Evolutionary conservation across 2,329 filamentous ascomycete species (phyloP).

Genomic region (Epichloe gansuensis): DNA sequence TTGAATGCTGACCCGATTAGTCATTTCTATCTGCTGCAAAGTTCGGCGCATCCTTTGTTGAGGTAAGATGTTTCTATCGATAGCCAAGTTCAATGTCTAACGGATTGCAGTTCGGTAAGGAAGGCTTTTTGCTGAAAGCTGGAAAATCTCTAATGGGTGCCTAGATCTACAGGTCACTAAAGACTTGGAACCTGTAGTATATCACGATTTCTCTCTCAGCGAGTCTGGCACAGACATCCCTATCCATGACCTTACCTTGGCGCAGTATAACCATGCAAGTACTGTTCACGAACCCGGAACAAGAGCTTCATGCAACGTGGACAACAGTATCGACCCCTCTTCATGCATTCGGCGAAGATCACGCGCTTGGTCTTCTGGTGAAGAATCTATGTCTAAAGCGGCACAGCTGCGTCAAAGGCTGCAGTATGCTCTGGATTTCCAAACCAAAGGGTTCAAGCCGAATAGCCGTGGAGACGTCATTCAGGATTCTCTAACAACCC

Average conservation of each 20-base stretch:
- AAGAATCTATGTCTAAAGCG: constrained; percentile 11
- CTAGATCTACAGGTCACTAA: constrained; percentile 29
- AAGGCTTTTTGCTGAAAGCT: not conserved
- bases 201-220: constrained; percentile 29
- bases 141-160: not conserved
- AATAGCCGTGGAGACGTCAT: constrained; percentile 28
- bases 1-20: constrained; percentile 5
- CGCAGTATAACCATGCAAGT: constrained; percentile 24
- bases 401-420: constrained; percentile 18
- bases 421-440: constrained; percentile 27
- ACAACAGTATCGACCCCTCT: too few relatives aligned
- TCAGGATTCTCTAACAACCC: constrained; percentile 24
- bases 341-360: too few relatives aligned
- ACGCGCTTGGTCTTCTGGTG: constrained; percentile 12
- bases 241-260: constrained; percentile 25
- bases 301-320: too few relatives aligned
- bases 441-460: constrained; percentile 25
- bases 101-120: constrained; percentile 4
- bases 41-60: constrained; percentile 22
- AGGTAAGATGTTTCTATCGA: constrained; percentile 11
- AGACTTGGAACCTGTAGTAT: constrained; percentile 27
- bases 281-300: constrained; percentile 9
- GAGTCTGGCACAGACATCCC: constrained; percentile 29
- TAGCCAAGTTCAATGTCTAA: not conserved
- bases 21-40: constrained; percentile 22